A percentile compares a stretch with the other conserved stretches of the same genome.
Conservation (phyloP, 2,329 filamentous ascomycete species). For the Daldinia sp. region DNA sequence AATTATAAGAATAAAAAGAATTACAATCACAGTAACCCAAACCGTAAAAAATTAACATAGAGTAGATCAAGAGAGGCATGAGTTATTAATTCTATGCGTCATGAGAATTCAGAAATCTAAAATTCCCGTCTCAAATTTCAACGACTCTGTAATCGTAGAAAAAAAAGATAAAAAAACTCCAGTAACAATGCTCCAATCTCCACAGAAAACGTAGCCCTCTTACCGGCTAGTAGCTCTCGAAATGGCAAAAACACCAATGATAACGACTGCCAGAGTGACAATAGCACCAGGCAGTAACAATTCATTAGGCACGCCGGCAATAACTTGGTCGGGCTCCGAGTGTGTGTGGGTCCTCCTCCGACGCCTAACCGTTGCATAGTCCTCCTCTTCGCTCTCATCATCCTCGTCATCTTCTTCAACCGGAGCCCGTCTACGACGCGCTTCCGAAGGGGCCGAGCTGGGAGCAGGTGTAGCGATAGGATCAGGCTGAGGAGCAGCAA, state of each 20-base stretch:
- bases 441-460: slow-evolving; percentile 54
- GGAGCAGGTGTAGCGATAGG: slow-evolving; percentile 56
- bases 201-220: slow-evolving; percentile 21
- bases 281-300: slow-evolving; percentile 92
- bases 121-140: slow-evolving; percentile 5
- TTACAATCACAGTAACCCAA: neutral
- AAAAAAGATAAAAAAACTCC: slow-evolving; percentile 19
- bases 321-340: slow-evolving; percentile 75
- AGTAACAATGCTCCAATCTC: slow-evolving; percentile 18
- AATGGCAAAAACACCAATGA: slow-evolving; percentile 91
- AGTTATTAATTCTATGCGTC: slow-evolving; percentile 25
- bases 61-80: neutral
- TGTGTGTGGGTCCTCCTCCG: slow-evolving; percentile 56
- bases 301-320: slow-evolving; percentile 93
- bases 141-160: slow-evolving; percentile 3
- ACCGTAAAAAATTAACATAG: neutral
- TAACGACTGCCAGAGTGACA: slow-evolving; percentile 92
- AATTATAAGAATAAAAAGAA: neutral
- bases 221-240: slow-evolving; percentile 70
- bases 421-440: slow-evolving; percentile 59
- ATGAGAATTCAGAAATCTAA: slow-evolving; percentile 25
- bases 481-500: slow-evolving; percentile 60
- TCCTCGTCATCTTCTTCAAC: slow-evolving; percentile 61
- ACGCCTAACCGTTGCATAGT: slow-evolving; percentile 60
- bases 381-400: slow-evolving; percentile 63